These are phyloP conservation scores for Colletotrichum sp. DNA, from an alignment of 2,329 filamentous ascomycete genomes.

Conservation along the genomic window DNA sequence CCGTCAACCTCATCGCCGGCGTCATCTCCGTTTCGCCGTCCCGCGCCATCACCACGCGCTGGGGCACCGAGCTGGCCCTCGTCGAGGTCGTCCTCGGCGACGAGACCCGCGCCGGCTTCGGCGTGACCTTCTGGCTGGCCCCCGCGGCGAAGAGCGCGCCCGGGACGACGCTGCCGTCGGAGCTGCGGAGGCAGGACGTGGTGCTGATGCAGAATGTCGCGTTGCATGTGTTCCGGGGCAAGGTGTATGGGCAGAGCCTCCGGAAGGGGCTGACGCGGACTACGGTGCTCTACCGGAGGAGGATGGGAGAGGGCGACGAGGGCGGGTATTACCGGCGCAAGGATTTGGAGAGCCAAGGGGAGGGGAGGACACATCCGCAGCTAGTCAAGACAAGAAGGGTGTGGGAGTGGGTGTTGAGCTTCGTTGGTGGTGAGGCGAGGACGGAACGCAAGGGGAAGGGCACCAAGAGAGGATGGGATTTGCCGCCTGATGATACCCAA, in stretches of 20 bases:
- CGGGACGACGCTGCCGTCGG: conserved; percentile 13
- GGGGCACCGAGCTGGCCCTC: conserved; percentile 66
- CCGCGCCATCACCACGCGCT: conserved; percentile 71
- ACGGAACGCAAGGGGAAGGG: conserved; percentile 19
- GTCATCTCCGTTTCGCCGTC: conserved; percentile 75
- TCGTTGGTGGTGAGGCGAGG: conserved; percentile 55
- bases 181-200: conserved; percentile 74
- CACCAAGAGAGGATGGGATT: conserved; percentile 36
- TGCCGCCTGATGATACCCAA: conserved; percentile 46
- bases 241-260: conserved; percentile 85
- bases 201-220: conserved; percentile 82
- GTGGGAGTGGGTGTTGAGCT: conserved; percentile 75
- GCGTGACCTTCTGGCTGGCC: conserved; percentile 82
- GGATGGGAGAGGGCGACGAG: conserved; percentile 54
- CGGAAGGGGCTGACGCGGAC: conserved; percentile 73
- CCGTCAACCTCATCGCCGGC: conserved; percentile 81
- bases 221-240: conserved; percentile 74
- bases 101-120: conserved; percentile 82
- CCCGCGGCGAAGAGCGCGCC: conserved; percentile 21
- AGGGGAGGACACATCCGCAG: conserved; percentile 49
- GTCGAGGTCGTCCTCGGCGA: conserved; percentile 84
- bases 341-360: conserved; percentile 43
- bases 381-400: conserved; percentile 70
- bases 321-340: conserved; percentile 62
- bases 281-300: conserved; percentile 66